Evolutionary conservation across 768 basidiomycete genomes (phyloP).

Genomic region (Macrocybe gigantea): DNA sequence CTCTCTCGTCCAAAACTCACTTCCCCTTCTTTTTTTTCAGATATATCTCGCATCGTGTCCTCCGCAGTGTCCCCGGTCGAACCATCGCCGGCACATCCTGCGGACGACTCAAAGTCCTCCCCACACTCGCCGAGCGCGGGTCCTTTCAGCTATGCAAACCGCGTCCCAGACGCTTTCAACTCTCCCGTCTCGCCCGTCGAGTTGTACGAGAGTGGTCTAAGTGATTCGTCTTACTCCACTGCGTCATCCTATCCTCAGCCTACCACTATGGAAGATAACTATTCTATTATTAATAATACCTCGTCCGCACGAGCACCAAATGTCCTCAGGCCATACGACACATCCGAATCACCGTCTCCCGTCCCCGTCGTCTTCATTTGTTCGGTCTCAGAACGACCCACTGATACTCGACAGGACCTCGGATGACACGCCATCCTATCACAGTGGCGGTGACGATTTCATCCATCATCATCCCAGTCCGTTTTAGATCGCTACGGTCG

Average conservation of each 20-base stretch:
- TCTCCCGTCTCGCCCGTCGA: conserved; percentile 24
- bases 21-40: conserved; percentile 18
- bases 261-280: conserved; percentile 2
- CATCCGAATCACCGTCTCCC: conserved; percentile 39
- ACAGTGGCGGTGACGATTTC: conserved; percentile 33
- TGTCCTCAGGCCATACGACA: conserved; percentile 17
- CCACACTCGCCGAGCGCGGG: conserved; percentile 25
- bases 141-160: conserved; percentile 24
- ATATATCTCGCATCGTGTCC: conserved; percentile 17
- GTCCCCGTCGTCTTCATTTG: conserved; percentile 27
- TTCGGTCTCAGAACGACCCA: conserved; percentile 34
- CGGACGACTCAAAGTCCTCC: conserved; percentile 28
- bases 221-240: too few relatives aligned
- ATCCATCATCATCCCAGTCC: conserved; percentile 25
- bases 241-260: not conserved
- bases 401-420: conserved; percentile 30
- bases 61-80: conserved; percentile 17
- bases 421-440: conserved; percentile 34
- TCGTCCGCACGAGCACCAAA: conserved; percentile 20
- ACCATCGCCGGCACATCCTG: conserved; percentile 22
- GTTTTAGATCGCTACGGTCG: conserved; percentile 35
- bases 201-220: conserved; percentile 19
- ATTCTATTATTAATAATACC: conserved; percentile 21
- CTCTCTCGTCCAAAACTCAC: conserved; percentile 16
- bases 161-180: conserved; percentile 21